These are phyloP conservation scores for Spergularia marina DNA, from an alignment of 148 eudicot genomes.

Conservation along the genomic window DNA sequence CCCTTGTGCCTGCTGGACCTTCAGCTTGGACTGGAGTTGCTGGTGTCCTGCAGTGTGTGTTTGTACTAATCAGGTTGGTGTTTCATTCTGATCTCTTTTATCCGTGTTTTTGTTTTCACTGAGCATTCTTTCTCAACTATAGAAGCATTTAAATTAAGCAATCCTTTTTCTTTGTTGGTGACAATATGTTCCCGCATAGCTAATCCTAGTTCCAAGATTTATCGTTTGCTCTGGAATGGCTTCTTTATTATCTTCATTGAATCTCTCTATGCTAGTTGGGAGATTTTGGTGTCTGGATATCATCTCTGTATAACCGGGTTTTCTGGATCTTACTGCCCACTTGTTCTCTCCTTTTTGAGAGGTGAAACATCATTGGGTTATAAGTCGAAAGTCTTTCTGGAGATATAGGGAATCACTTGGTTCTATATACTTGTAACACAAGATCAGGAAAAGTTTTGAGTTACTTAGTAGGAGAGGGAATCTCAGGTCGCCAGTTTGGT, in stretches of 20 bases:
- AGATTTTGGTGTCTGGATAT: not conserved
- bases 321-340: too few species aligned
- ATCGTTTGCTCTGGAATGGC: too few species aligned
- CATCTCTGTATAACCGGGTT: too few species aligned
- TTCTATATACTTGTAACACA: not conserved
- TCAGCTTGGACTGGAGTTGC: conserved; percentile 95
- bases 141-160: not conserved
- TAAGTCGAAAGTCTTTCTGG: not conserved
- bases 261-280: too few species aligned
- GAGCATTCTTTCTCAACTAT: not conserved
- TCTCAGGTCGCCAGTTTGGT: too few species aligned
- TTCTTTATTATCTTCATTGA: too few species aligned
- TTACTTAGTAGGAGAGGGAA: too few species aligned
- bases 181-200: too few species aligned
- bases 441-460: not conserved
- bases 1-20: conserved; percentile 67
- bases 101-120: not conserved
- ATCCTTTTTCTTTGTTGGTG: too few species aligned
- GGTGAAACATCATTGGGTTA: not conserved
- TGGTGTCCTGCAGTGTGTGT: conserved; percentile 92
- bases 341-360: not conserved
- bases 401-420: not conserved
- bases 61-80: conserved; percentile 71
- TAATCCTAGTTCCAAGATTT: too few species aligned
- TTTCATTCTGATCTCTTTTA: not conserved